Evolutionary conservation across 148 eudicot genomes (phyloP).

Genomic region (Rhododendron williamsianum): DNA sequence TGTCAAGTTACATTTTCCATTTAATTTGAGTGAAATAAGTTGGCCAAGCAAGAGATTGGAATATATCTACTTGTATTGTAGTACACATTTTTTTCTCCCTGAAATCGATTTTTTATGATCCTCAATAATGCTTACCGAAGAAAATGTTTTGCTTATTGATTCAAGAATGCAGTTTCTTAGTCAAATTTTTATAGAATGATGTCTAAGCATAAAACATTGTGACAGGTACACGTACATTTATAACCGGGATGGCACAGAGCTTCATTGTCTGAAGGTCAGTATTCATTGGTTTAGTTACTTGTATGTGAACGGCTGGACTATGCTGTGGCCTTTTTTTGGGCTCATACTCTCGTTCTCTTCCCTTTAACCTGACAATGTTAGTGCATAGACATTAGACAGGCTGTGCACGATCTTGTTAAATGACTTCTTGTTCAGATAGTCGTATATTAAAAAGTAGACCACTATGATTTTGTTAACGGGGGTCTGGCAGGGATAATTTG

Average conservation of each 20-base stretch:
- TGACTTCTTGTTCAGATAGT: too few relatives aligned
- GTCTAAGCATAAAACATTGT: slow-evolving; percentile 3
- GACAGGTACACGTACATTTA: slow-evolving; percentile 74
- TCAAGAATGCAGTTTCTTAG: not conserved
- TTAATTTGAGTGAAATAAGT: too few relatives aligned
- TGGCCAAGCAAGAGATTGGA: too few relatives aligned
- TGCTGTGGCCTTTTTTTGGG: not conserved
- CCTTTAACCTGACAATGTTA: too few relatives aligned
- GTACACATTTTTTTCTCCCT: too few relatives aligned
- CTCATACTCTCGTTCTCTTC: not conserved
- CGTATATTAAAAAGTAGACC: too few relatives aligned
- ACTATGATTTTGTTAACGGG: too few relatives aligned
- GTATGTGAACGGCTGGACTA: not conserved
- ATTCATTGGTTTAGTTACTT: not conserved
- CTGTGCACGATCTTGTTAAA: too few relatives aligned
- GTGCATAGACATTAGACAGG: too few relatives aligned
- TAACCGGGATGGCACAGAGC: slow-evolving; percentile 63
- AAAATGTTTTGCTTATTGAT: not conserved
- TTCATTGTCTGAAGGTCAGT: slow-evolving; percentile 81
- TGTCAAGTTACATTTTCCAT: too few relatives aligned
- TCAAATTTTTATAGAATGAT: not conserved
- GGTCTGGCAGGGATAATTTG: too few relatives aligned
- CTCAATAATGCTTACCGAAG: not conserved
- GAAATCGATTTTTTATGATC: not conserved
- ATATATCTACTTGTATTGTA: too few relatives aligned